A percentile compares a stretch with the other conserved stretches of the same genome.
Evolutionary conservation across 495 filamentous ascomycete genomes (phyloP).

Genomic region (Penicillium coffeae): DNA sequence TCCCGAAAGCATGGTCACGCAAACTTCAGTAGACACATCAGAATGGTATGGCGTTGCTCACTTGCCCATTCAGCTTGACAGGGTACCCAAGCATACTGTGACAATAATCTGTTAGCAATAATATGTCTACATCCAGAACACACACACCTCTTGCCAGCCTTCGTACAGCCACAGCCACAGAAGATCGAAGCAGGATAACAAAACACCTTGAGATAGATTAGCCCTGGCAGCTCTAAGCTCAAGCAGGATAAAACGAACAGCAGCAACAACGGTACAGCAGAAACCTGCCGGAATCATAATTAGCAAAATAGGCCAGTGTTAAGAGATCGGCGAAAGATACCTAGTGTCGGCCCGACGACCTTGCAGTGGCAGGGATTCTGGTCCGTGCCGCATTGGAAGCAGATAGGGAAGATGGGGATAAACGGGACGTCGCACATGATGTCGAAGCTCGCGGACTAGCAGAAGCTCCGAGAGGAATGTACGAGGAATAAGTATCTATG

Average conservation of each 20-base stretch:
- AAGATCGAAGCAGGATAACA: constrained; percentile 58
- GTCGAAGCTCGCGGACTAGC: too few species aligned
- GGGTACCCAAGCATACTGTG: constrained; percentile 55
- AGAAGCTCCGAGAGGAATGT: too few species aligned
- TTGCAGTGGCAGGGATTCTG: constrained; percentile 63
- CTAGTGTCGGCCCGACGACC: constrained; percentile 57
- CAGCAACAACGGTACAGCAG: constrained; percentile 44
- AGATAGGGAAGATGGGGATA: constrained; percentile 45
- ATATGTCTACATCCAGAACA: too few species aligned
- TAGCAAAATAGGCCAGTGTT: background rate
- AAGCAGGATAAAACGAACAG: too few species aligned
- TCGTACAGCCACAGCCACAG: constrained; percentile 56
- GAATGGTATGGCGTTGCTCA: constrained; percentile 53
- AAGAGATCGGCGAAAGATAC: constrained; percentile 17
- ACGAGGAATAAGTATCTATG: too few species aligned
- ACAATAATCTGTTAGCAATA: constrained; percentile 8
- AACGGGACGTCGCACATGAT: constrained; percentile 40
- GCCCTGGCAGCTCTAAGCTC: too few species aligned
- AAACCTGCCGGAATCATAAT: constrained; percentile 30
- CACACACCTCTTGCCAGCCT: constrained; percentile 53
- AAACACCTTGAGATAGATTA: constrained; percentile 38
- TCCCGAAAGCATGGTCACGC: too few species aligned
- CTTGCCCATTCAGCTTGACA: constrained; percentile 50
- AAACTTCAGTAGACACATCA: too few species aligned
- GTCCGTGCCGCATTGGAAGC: constrained; percentile 54